Evolutionary conservation across 1,139 yeast genomes (phyloP).

Genomic region (Taiozyma onychis): DNA sequence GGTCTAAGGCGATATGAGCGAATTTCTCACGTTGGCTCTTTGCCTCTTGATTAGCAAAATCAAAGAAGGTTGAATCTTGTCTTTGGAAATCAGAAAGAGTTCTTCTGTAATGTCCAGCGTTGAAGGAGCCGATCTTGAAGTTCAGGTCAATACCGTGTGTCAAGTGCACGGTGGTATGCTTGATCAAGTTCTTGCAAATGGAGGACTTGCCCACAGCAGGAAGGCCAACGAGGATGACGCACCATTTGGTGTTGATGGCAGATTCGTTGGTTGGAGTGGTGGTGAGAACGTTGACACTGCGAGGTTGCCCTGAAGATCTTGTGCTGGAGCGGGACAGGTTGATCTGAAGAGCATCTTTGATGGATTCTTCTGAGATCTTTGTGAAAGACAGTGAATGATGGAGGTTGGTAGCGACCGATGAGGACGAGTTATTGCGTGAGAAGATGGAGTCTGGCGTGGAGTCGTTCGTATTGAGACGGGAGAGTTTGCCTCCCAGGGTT

Average conservation of each 20-base stretch:
- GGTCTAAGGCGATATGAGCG: slow-evolving; percentile 53
- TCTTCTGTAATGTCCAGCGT: slow-evolving; percentile 56
- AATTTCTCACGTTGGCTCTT: slow-evolving; percentile 48
- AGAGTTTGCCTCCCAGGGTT: slow-evolving; percentile 10
- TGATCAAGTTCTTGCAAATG: slow-evolving; percentile 45
- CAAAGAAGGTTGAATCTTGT: slow-evolving; percentile 34
- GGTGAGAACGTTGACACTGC: slow-evolving; percentile 16
- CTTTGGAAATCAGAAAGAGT: slow-evolving; percentile 24
- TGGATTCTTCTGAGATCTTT: slow-evolving; percentile 9
- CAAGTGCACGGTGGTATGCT: slow-evolving; percentile 30
- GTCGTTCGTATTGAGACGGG: slow-evolving; percentile 20
- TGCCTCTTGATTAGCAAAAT: slow-evolving; percentile 43
- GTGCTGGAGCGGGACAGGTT: slow-evolving; percentile 9
- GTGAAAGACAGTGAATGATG: slow-evolving; percentile 16
- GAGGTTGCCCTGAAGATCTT: slow-evolving; percentile 13
- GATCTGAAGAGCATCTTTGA: slow-evolving; percentile 14
- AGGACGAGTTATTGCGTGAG: slow-evolving; percentile 21
- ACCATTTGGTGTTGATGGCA: slow-evolving; percentile 25
- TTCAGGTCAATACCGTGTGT: slow-evolving; percentile 19
- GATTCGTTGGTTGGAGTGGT: slow-evolving; percentile 23
- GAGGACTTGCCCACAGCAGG: slow-evolving; percentile 75
- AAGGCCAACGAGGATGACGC: slow-evolving; percentile 54
- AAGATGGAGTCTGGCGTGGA: slow-evolving; percentile 16
- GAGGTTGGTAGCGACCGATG: slow-evolving; percentile 17
- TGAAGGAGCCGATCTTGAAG: slow-evolving; percentile 36